A percentile compares a stretch with the other conserved stretches of the same genome.
Evolutionary conservation across 2,329 filamentous ascomycete species (phyloP).

Genomic region (Phyllosticta capitalensis): DNA sequence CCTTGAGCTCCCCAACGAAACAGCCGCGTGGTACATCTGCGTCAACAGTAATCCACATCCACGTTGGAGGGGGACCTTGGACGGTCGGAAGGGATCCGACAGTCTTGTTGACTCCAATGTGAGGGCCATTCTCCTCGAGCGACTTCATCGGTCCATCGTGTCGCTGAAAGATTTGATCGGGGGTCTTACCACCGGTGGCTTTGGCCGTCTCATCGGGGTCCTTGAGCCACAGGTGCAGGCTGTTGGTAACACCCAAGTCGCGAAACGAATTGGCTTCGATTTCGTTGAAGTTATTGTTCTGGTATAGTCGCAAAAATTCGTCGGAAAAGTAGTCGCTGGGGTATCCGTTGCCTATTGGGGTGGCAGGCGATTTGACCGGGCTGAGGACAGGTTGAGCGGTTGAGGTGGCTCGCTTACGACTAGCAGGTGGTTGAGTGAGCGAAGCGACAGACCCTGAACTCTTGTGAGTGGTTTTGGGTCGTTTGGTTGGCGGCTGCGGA

Average conservation of each 20-base stretch:
- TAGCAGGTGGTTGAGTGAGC: constrained; percentile 52
- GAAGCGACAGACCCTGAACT: constrained; percentile 66
- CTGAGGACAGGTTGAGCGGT: constrained; percentile 30
- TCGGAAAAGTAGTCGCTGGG: constrained; percentile 61
- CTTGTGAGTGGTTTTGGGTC: constrained; percentile 72
- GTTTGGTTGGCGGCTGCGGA: constrained; percentile 59
- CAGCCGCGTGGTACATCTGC: constrained; percentile 41
- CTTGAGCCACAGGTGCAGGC: constrained; percentile 68
- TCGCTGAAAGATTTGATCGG: constrained; percentile 61
- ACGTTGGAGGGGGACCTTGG: constrained; percentile 53
- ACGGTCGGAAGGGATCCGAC: constrained; percentile 40
- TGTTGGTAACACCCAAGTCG: constrained; percentile 63
- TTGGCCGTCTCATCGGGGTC: constrained; percentile 59
- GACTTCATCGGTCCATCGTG: constrained; percentile 47
- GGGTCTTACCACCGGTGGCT: constrained; percentile 54
- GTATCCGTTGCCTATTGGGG: constrained; percentile 49
- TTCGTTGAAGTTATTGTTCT: constrained; percentile 46
- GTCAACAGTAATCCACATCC: constrained; percentile 56
- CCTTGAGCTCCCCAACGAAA: constrained; percentile 64
- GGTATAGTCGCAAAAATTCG: constrained; percentile 67
- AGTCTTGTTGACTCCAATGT: constrained; percentile 43
- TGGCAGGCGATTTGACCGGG: constrained; percentile 65
- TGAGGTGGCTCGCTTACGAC: constrained; percentile 52
- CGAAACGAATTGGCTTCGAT: constrained; percentile 67
- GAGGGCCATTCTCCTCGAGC: constrained; percentile 42